These are phyloP conservation scores for Moesziomyces sp. DNA, from an alignment of 1,284 basidiomycete genomes.

Conservation along the genomic window DNA sequence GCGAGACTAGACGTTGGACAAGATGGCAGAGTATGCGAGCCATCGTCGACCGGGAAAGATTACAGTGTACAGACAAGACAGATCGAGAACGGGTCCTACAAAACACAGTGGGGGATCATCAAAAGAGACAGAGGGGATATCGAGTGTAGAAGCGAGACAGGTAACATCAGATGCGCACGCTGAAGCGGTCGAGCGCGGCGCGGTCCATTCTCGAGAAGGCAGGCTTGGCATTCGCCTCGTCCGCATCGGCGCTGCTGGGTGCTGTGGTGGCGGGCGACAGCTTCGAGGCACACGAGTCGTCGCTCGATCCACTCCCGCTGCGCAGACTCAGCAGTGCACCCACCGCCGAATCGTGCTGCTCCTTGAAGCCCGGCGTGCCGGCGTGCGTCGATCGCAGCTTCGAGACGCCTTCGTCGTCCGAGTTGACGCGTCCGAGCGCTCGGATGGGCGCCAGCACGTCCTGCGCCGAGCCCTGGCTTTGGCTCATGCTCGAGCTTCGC, in stretches of 20 bases:
- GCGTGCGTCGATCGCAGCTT: conserved; percentile 38
- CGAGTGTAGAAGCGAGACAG: neutral
- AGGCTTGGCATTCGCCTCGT: conserved; percentile 15
- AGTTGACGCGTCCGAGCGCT: conserved; percentile 21
- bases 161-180: conserved; percentile 27
- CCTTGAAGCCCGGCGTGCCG: conserved; percentile 10
- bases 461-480: conserved; percentile 7
- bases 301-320: conserved; percentile 37
- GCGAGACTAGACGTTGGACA: neutral
- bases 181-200: conserved; percentile 44
- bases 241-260: conserved; percentile 16
- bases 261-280: conserved; percentile 20
- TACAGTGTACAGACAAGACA: neutral
- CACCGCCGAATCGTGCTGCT: conserved; percentile 45
- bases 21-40: neutral
- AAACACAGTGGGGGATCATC: neutral
- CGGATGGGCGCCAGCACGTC: conserved; percentile 33
- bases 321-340: conserved; percentile 47
- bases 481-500: conserved; percentile 44
- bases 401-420: conserved; percentile 41
- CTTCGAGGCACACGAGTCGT: conserved; percentile 12
- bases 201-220: conserved; percentile 35
- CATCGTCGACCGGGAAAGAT: neutral
- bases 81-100: neutral
- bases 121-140: neutral